A percentile compares a stretch with the other conserved stretches of the same genome.
Conservation (phyloP, 164 flowering plant genomes). For the Buxus sempervirens region DNA sequence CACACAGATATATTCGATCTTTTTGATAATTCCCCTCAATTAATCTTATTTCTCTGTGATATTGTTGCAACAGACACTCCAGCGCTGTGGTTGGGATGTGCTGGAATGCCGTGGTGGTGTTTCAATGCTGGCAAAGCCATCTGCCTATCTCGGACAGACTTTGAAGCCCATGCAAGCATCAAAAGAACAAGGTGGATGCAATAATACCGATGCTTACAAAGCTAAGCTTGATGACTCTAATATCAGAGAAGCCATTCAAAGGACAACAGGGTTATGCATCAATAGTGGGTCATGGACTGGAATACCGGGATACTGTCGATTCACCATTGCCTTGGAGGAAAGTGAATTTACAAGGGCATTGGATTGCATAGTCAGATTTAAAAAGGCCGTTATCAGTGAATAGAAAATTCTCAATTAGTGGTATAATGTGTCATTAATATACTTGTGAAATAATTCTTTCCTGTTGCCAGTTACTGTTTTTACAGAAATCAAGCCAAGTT, state of each 20-base stretch:
- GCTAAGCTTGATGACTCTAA: constrained; percentile 56
- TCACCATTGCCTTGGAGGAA: constrained; percentile 80
- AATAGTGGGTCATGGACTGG: constrained; percentile 91
- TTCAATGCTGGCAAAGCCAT: constrained; percentile 88
- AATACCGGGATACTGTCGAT: constrained; percentile 81
- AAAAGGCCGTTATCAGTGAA: constrained; percentile 23
- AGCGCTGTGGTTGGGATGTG: constrained; percentile 82
- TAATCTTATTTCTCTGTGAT: not conserved
- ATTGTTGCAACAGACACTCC: constrained; percentile 49
- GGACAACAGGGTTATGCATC: constrained; percentile 78
- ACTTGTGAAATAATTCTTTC: too few relatives aligned
- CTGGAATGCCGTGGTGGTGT: constrained; percentile 58
- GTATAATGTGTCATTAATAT: too few relatives aligned
- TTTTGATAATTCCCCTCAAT: too few relatives aligned
- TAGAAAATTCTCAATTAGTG: too few relatives aligned
- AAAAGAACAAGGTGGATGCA: constrained; percentile 6
- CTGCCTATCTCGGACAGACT: constrained; percentile 54
- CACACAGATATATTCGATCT: too few relatives aligned
- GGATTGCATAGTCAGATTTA: constrained; percentile 59
- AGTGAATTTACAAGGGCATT: constrained; percentile 66
- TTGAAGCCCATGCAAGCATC: constrained; percentile 29
- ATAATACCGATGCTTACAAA: constrained; percentile 19
- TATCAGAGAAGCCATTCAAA: constrained; percentile 68
- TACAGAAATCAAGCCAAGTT: too few relatives aligned
- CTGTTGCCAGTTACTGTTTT: too few relatives aligned